These are phyloP conservation scores for Paralagenidium karlingii DNA, from an alignment of 352 stramenopile species.

Conservation along the genomic window DNA sequence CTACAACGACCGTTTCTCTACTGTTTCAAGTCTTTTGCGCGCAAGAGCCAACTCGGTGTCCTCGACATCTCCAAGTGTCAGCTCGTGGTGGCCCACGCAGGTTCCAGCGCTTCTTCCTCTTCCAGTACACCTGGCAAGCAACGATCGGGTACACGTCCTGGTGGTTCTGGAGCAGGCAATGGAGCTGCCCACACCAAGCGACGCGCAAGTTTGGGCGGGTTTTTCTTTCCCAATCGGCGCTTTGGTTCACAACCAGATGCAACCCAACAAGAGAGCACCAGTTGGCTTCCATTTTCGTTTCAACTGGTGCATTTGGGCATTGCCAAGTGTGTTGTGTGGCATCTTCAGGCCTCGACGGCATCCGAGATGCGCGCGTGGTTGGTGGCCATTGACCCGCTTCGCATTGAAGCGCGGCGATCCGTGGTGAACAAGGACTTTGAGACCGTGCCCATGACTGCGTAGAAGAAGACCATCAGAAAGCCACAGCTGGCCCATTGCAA, in stretches of 20 bases:
- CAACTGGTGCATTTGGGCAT: slow-evolving; percentile 37
- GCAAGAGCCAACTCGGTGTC: slow-evolving; percentile 50
- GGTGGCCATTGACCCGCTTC: slow-evolving; percentile 52
- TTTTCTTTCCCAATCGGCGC: background rate
- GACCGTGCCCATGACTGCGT: too few relatives aligned
- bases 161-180: too few relatives aligned
- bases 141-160: too few relatives aligned
- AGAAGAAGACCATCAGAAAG: too few relatives aligned
- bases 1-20: slow-evolving; percentile 71
- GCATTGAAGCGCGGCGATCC: slow-evolving; percentile 26
- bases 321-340: slow-evolving; percentile 52
- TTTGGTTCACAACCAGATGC: background rate
- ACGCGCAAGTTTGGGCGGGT: background rate
- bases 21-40: slow-evolving; percentile 50
- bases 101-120: too few relatives aligned
- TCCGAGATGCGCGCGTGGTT: slow-evolving; percentile 58
- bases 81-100: slow-evolving; percentile 21
- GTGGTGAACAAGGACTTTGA: slow-evolving; percentile 10
- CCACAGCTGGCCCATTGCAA: too few relatives aligned
- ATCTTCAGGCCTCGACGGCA: slow-evolving; percentile 52
- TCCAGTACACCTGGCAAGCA: too few relatives aligned
- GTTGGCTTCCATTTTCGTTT: slow-evolving; percentile 66
- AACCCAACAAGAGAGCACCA: too few relatives aligned
- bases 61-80: slow-evolving; percentile 60
- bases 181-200: too few relatives aligned